Conservation (phyloP, 129 eudicot genomes). For the Lonicera japonica region DNA sequence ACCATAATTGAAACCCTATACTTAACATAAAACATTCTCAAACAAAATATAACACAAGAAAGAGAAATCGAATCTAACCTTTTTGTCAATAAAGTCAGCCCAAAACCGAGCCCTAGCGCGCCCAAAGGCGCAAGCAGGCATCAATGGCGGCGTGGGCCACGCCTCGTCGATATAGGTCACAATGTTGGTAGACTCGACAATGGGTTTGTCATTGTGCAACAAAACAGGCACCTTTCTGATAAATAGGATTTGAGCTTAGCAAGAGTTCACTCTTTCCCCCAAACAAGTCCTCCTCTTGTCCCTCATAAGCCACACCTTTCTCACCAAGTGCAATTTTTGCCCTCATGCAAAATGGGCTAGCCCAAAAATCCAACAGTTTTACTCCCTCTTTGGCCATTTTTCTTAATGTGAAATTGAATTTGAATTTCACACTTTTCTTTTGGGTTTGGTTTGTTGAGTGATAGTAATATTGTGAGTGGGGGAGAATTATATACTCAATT, state of each 20-base stretch:
- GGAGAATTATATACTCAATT: background rate
- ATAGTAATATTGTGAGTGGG: background rate
- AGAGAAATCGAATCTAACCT: constrained; percentile 37
- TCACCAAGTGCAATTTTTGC: constrained; percentile 58
- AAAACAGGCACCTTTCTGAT: constrained; percentile 64
- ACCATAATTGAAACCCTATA: too few species aligned
- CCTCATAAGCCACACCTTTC: constrained; percentile 51
- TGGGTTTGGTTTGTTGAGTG: background rate
- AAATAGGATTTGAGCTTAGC: constrained; percentile 53
- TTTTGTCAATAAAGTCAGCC: constrained; percentile 68
- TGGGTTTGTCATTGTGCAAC: constrained; percentile 47
- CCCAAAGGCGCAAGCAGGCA: constrained; percentile 41
- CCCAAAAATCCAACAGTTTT: constrained; percentile 56
- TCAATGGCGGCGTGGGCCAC: constrained; percentile 43
- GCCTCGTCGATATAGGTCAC: constrained; percentile 60
- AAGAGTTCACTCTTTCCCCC: constrained; percentile 64
- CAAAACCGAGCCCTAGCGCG: constrained; percentile 56
- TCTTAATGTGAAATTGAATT: background rate
- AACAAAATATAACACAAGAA: background rate
- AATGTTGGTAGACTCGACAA: constrained; percentile 59
- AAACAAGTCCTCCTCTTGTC: constrained; percentile 50
- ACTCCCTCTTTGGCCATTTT: constrained; percentile 43
- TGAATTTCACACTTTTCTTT: background rate
- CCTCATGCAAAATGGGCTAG: constrained; percentile 64
- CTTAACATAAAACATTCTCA: background rate